Evolutionary conservation across 2,329 filamentous ascomycete species (phyloP).

Genomic region (Pseudocercospora eumusae): DNA sequence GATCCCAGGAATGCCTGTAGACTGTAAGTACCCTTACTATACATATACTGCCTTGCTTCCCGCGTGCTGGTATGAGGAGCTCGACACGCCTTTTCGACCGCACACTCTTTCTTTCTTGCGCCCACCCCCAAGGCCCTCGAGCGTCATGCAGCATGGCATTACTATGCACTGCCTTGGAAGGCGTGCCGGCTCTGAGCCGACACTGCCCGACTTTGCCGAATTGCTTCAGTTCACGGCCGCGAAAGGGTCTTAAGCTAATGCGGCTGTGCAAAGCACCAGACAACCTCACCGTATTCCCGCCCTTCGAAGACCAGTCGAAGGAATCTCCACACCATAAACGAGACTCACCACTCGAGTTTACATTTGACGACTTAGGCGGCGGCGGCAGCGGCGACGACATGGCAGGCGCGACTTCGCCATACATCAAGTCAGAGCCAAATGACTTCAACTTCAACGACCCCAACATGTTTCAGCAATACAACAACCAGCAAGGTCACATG

Average conservation of each 20-base stretch:
- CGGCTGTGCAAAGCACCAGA: constrained; percentile 25
- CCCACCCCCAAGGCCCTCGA: too few species aligned
- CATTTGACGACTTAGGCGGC: constrained; percentile 36
- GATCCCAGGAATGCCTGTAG: constrained; percentile 34
- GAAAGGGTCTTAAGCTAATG: constrained; percentile 21
- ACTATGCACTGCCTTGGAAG: constrained; percentile 9
- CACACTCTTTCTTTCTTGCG: not conserved
- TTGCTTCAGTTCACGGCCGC: not conserved
- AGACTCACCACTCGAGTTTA: constrained; percentile 41
- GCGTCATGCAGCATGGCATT: not conserved
- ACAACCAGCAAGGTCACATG: constrained; percentile 30
- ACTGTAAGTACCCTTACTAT: constrained; percentile 33
- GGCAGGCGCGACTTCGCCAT: constrained; percentile 60
- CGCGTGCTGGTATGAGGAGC: too few species aligned
- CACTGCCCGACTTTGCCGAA: constrained; percentile 14
- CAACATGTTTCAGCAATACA: constrained; percentile 40
- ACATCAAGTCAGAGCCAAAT: constrained; percentile 67
- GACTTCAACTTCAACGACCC: constrained; percentile 58
- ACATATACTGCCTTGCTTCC: constrained; percentile 23
- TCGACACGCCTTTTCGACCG: not conserved
- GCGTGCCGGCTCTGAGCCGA: constrained; percentile 10
- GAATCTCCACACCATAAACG: constrained; percentile 32
- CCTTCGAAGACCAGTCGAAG: constrained; percentile 36
- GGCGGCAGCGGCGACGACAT: constrained; percentile 43
- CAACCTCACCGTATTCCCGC: constrained; percentile 39